Evolutionary conservation across 345 rosid genomes (phyloP).

Genomic region (Pelargonium nanum): DNA sequence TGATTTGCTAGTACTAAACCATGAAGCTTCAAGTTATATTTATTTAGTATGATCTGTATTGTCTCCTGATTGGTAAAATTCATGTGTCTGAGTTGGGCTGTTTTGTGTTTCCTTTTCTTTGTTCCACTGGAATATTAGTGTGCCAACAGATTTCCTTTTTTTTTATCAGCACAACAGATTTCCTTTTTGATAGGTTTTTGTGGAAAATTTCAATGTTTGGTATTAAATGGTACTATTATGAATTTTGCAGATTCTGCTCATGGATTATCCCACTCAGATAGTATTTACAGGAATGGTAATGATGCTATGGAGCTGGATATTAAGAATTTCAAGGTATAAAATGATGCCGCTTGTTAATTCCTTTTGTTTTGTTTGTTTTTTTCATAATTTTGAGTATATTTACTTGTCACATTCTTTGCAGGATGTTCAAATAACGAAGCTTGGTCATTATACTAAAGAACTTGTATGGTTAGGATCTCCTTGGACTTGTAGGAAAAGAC

Average conservation of each 20-base stretch:
- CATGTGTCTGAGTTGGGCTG: too few relatives aligned
- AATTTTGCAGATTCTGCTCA: conserved; percentile 31
- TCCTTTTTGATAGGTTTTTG: background rate
- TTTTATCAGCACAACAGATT: too few relatives aligned
- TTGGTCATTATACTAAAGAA: conserved; percentile 16
- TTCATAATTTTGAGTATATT: background rate
- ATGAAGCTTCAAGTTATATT: background rate
- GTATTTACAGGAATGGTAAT: conserved; percentile 12
- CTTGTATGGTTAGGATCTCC: conserved; percentile 58
- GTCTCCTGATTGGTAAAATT: too few relatives aligned
- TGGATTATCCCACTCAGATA: conserved; percentile 11
- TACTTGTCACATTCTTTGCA: conserved; percentile 1
- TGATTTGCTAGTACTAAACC: too few relatives aligned
- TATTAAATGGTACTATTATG: background rate
- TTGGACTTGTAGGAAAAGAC: conserved; percentile 47
- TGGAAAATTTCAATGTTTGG: background rate
- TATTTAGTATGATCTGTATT: too few relatives aligned
- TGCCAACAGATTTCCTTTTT: too few relatives aligned
- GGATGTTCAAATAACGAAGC: conserved; percentile 24
- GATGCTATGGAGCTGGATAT: conserved; percentile 19
- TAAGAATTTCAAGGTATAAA: conserved; percentile 27
- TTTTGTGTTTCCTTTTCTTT: background rate
- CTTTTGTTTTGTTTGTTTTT: background rate
- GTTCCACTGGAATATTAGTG: background rate
- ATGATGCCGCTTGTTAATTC: background rate